Conservation (phyloP, 2,329 filamentous ascomycete genomes). For the Orbilia ellipsospora region DNA sequence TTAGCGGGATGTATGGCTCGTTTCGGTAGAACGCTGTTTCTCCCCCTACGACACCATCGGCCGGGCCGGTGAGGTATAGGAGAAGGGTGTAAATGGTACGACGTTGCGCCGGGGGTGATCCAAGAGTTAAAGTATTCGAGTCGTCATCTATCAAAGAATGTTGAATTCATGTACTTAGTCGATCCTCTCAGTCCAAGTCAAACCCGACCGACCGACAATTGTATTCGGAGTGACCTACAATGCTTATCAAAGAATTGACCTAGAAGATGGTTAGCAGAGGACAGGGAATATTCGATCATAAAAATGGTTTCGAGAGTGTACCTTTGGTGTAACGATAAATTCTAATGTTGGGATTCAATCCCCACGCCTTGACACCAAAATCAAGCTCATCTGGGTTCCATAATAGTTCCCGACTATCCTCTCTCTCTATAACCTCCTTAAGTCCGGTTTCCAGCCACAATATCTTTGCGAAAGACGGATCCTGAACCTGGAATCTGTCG, state of each 20-base stretch:
- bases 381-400: slow-evolving; percentile 55
- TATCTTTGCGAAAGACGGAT: slow-evolving; percentile 76
- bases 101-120: slow-evolving; percentile 63
- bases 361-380: slow-evolving; percentile 70
- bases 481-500: slow-evolving; percentile 85
- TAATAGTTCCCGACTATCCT: slow-evolving; percentile 58
- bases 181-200: slow-evolving; percentile 4
- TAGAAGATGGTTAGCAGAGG: slow-evolving; percentile 6
- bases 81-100: slow-evolving; percentile 92
- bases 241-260: slow-evolving; percentile 94
- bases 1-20: slow-evolving; percentile 62
- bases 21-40: slow-evolving; percentile 86
- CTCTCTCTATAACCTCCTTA: slow-evolving; percentile 67
- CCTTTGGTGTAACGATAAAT: slow-evolving; percentile 79
- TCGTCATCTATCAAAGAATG: slow-evolving; percentile 77
- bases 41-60: slow-evolving; percentile 81
- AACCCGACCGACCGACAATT: slow-evolving; percentile 7
- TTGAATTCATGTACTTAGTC: neutral
- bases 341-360: slow-evolving; percentile 86
- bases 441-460: slow-evolving; percentile 83
- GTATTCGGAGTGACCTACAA: slow-evolving; percentile 70
- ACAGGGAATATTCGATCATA: slow-evolving; percentile 57
- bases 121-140: slow-evolving; percentile 76
- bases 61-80: slow-evolving; percentile 81
- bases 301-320: neutral